phyloP scores from a whole-genome alignment of 2,329 filamentous ascomycete genomes.

The Pseudopyrenochaeta lycopersici region DNA sequence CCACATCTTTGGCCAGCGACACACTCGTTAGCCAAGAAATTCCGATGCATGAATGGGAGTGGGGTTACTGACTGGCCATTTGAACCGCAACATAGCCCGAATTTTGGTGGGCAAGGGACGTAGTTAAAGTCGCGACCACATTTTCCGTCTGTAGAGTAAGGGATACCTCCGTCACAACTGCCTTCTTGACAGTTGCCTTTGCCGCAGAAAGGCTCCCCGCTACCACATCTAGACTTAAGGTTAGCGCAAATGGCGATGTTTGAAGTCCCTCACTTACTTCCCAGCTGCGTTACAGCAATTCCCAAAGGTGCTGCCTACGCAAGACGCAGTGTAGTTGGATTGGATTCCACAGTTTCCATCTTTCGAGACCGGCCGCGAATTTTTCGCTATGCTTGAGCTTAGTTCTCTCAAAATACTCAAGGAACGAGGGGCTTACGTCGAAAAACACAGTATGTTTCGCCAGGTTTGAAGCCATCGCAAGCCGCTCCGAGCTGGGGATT shows the following conservation, averaged over 20 bases:
- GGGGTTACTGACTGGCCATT: conserved; percentile 12
- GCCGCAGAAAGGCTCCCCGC: not conserved
- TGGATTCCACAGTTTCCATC: conserved; percentile 14
- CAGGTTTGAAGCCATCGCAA: not conserved
- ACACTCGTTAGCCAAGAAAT: conserved; percentile 2
- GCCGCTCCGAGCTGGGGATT: not conserved
- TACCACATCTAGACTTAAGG: too few relatives aligned
- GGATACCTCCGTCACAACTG: not conserved
- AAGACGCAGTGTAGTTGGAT: conserved; percentile 3
- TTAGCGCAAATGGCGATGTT: too few relatives aligned
- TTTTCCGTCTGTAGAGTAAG: conserved; percentile 10
- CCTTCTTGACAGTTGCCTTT: conserved; percentile 13
- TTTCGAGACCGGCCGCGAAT: conserved; percentile 5
- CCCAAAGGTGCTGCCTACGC: conserved; percentile 9
- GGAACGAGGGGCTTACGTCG: not conserved
- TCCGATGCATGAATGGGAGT: conserved; percentile 8
- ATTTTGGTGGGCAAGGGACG: not conserved
- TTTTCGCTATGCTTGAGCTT: not conserved
- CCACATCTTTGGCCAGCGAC: conserved; percentile 10
- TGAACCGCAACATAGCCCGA: conserved; percentile 2
- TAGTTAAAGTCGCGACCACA: conserved; percentile 9
- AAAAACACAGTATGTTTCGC: not conserved
- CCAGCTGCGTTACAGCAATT: conserved; percentile 8
- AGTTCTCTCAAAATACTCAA: not conserved
- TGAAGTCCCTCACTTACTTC: not conserved